phyloP scores from a whole-genome alignment of 1,284 basidiomycete genomes.

The Testicularia cyperi region DNA sequence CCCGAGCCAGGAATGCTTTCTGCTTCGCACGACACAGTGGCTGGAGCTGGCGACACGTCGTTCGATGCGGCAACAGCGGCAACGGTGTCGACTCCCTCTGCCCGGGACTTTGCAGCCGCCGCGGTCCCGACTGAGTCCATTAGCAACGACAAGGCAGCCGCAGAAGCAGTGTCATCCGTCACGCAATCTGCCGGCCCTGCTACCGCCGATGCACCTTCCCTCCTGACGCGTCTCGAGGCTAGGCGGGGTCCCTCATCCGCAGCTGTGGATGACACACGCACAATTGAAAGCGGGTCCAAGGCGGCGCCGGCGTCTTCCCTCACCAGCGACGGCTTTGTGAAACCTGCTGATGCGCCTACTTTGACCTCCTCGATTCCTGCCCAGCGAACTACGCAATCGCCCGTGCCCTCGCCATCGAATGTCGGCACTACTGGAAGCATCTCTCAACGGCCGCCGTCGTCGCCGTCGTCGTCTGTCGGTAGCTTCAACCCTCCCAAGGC shows the following conservation, averaged over 20 bases:
- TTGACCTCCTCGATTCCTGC: too few species aligned
- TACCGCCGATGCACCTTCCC: conserved; percentile 8
- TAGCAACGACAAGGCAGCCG: too few species aligned
- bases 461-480: conserved; percentile 9
- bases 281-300: too few species aligned
- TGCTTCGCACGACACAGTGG: too few species aligned
- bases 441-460: conserved; percentile 16
- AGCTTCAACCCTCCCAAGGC: conserved; percentile 38
- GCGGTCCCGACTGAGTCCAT: too few species aligned
- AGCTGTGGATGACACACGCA: too few species aligned
- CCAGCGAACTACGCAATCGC: conserved; percentile 11
- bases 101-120: too few species aligned
- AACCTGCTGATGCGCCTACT: not conserved
- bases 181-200: not conserved
- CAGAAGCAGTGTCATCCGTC: too few species aligned
- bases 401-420: conserved; percentile 12
- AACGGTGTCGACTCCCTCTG: too few species aligned
- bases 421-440: too few species aligned
- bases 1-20: conserved; percentile 10
- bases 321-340: not conserved
- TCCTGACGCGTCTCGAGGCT: conserved; percentile 17
- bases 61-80: too few species aligned
- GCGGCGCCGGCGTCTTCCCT: conserved; percentile 1
- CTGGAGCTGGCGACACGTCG: too few species aligned
- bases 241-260: conserved; percentile 8